Base-by-base conservation (phyloP, 2,329 filamentous ascomycete species). In the Apiospora kogelbergensis region DNA sequence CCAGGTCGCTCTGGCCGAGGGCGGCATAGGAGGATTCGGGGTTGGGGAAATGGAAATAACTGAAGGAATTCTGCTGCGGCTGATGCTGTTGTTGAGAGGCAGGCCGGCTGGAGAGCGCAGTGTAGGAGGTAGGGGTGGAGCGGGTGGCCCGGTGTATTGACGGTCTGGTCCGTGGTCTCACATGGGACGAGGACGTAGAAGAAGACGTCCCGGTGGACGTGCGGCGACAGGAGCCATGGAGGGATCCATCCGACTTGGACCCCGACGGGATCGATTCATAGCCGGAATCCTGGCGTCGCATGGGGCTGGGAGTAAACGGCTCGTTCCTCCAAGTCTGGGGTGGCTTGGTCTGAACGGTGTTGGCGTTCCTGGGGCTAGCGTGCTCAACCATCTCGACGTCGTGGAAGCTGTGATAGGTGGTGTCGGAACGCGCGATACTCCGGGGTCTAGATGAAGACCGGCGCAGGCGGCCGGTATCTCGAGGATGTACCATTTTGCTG, bases 231-330 rank as follows among this genome's bases (percentile, higher is more conserved):
- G 76, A 77, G 20, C 76, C 74, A 5, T 75, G 76, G 2, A 83
- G 84, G 20, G 84, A 84, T 20, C 76, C 77, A 10, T 78, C 80
- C 5, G 74, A 73, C 17, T 82, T 83, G n/a, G 78, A 78, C 26
- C 78, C 79, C 2, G 83, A 81, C 10, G 79, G 77, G 63, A 83
- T 81, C 3, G 87, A 89, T 73, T 86, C 86, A 73, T 89, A 89
- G 42, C 87, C 87, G 0, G 87, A 89, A 74, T 89, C 87, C 70
- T 88, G 86, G 17, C 87, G 83, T 65, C 83, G 82, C 81, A 89
- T 88, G 0, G 80, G 76, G 15, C 76, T 74, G 1, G 80, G 80
- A 26, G 73, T 74, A 26, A 77, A 76, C n/a, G 75, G 74, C 26
- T 76, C 75, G 33, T 78, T 71, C 66, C 68, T 70, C 40, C 48